A percentile compares a stretch with the other conserved stretches of the same genome.
Conservation (phyloP, 345 rosid genomes). For the Noccaea bulbosa region DNA sequence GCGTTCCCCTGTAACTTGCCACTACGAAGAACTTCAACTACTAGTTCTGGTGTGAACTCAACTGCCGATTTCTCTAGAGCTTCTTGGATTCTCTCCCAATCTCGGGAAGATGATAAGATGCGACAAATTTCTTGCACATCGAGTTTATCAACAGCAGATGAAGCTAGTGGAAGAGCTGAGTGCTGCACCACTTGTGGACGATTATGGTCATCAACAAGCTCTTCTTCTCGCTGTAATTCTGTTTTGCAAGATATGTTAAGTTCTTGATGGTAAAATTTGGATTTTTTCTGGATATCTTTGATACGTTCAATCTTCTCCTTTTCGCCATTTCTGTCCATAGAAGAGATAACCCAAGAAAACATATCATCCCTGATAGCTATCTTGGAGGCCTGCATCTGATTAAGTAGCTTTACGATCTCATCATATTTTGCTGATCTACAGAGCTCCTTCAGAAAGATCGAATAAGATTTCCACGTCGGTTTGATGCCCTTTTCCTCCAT, state of each 20-base stretch:
- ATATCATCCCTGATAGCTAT: conserved; percentile 53
- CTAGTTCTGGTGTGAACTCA: conserved; percentile 73
- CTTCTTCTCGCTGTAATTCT: conserved; percentile 30
- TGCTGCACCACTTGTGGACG: conserved; percentile 30
- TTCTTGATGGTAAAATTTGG: conserved; percentile 35
- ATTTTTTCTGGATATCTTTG: conserved; percentile 52
- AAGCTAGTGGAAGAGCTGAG: conserved; percentile 36
- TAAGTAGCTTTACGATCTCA: conserved; percentile 58
- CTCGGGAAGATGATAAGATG: conserved; percentile 48
- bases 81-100: conserved; percentile 56
- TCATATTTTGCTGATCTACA: conserved; percentile 56
- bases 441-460: conserved; percentile 70
- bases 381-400: conserved; percentile 59
- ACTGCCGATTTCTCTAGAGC: conserved; percentile 54
- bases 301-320: conserved; percentile 53
- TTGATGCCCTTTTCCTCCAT: conserved; percentile 62
- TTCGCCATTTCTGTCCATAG: conserved; percentile 67
- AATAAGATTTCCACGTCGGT: conserved; percentile 60
- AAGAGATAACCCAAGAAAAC: conserved; percentile 58
- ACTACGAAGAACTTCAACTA: conserved; percentile 53
- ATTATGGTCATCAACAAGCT: conserved; percentile 30
- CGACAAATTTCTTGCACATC: conserved; percentile 54
- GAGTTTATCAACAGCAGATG: conserved; percentile 42
- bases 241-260: conserved; percentile 10
- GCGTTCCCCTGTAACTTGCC: conserved; percentile 54